phyloP scores from a whole-genome alignment of 2,329 filamentous ascomycete genomes.

The Diaporthe sp. region DNA sequence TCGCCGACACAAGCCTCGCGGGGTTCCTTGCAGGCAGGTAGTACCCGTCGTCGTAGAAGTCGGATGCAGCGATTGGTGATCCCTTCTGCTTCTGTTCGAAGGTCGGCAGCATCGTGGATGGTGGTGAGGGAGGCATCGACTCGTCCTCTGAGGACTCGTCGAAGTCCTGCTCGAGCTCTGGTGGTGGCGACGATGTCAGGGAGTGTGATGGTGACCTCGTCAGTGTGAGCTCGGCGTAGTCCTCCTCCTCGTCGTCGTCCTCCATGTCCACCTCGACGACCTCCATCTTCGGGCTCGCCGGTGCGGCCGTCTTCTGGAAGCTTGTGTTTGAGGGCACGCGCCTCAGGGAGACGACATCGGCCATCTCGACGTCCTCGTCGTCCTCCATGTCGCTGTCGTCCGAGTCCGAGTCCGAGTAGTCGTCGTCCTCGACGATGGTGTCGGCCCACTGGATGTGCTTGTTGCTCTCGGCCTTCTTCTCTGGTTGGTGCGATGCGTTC shows the following conservation, averaged over 20 bases:
- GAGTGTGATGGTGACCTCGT: constrained; percentile 77
- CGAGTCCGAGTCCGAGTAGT: constrained; percentile 68
- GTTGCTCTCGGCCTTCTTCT: constrained; percentile 68
- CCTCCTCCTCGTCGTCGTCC: constrained; percentile 75
- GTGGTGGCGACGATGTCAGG: constrained; percentile 67
- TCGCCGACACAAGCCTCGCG: constrained; percentile 65
- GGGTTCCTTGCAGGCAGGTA: constrained; percentile 67
- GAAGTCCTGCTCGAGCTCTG: constrained; percentile 78
- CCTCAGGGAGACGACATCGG: constrained; percentile 61
- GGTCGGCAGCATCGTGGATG: constrained; percentile 67
- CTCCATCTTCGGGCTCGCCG: constrained; percentile 55
- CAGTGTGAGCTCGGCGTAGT: constrained; percentile 75
- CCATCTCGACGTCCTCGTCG: constrained; percentile 72
- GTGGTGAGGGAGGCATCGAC: constrained; percentile 79
- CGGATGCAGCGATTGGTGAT: constrained; percentile 52
- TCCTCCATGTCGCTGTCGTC: constrained; percentile 63
- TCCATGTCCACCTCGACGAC: constrained; percentile 56
- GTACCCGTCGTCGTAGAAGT: constrained; percentile 65
- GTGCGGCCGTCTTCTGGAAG: constrained; percentile 45
- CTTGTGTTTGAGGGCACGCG: constrained; percentile 58
- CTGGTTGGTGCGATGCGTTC: constrained; percentile 65
- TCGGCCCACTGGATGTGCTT: constrained; percentile 92
- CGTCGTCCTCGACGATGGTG: constrained; percentile 79
- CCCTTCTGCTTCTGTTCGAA: constrained; percentile 72
- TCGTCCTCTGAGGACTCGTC: constrained; percentile 79